phyloP scores from a whole-genome alignment of 352 stramenopile genomes.

The Globisporangium megalacanthum region DNA sequence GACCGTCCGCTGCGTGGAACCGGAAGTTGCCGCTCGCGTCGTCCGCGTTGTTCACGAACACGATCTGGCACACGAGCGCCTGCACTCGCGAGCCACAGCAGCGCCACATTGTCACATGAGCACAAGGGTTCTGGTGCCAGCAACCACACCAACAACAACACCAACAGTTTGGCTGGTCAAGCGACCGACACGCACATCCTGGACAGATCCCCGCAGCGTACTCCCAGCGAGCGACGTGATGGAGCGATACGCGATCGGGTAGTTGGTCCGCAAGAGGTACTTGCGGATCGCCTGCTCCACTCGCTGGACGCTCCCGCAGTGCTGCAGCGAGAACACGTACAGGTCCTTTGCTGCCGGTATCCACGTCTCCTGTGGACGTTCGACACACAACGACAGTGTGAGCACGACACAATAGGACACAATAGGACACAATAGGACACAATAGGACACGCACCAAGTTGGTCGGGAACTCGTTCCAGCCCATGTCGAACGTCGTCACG shows the following conservation, averaged over 20 bases:
- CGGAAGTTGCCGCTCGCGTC: slow-evolving; percentile 76
- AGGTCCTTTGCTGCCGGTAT: slow-evolving; percentile 68
- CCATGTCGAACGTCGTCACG: slow-evolving; percentile 80
- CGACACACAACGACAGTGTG: not conserved
- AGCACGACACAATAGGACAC: not conserved
- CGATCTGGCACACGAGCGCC: slow-evolving; percentile 73
- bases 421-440: not conserved
- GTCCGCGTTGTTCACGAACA: slow-evolving; percentile 84
- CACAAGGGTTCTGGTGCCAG: not conserved
- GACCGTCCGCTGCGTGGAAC: slow-evolving; percentile 58
- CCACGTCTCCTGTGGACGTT: slow-evolving; percentile 42
- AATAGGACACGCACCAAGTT: slow-evolving; percentile 34
- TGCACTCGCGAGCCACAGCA: slow-evolving; percentile 11
- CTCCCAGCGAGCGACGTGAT: slow-evolving; percentile 79
- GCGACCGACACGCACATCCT: slow-evolving; percentile 38
- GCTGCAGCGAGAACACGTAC: slow-evolving; percentile 81
- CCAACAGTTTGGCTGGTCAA: not conserved
- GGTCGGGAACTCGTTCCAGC: slow-evolving; percentile 56
- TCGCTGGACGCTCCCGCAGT: slow-evolving; percentile 56
- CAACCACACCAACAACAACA: not conserved
- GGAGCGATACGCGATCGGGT: slow-evolving; percentile 69
- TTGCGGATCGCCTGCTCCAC: slow-evolving; percentile 66
- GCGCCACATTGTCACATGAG: slow-evolving; percentile 3
- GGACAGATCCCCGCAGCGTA: slow-evolving; percentile 37
- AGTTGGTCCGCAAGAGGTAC: slow-evolving; percentile 73